These are phyloP conservation scores for Diaporthe longicolla DNA, from an alignment of 2,329 filamentous ascomycete species.

Conservation along the genomic window DNA sequence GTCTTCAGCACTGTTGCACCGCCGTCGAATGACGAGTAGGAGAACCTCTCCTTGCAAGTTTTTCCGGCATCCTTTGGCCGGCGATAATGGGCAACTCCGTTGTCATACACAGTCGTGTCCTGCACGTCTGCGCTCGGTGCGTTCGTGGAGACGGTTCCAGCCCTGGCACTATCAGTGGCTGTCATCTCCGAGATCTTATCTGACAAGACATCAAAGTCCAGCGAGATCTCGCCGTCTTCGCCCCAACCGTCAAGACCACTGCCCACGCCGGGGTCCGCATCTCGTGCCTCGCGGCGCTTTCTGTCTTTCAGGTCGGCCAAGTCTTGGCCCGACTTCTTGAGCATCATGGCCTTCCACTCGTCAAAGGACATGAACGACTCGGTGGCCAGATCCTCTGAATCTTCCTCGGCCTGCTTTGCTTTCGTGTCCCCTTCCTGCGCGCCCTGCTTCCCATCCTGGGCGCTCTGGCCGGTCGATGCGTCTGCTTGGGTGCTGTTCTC, in stretches of 20 bases:
- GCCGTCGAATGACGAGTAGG: conserved; percentile 97
- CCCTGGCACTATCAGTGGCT: conserved; percentile 48
- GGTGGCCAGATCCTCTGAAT: conserved; percentile 75
- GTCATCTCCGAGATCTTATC: conserved; percentile 61
- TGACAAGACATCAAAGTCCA: conserved; percentile 67
- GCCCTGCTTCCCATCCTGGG: conserved; percentile 18
- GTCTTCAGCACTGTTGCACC: conserved; percentile 94
- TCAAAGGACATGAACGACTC: conserved; percentile 93
- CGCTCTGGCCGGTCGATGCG: background rate
- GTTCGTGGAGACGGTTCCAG: conserved; percentile 41
- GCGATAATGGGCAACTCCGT: conserved; percentile 67
- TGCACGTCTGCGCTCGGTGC: conserved; percentile 49
- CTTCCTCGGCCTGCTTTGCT: conserved; percentile 63
- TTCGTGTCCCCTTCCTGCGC: conserved; percentile 44
- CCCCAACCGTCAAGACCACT: conserved; percentile 84
- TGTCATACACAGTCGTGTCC: conserved; percentile 62
- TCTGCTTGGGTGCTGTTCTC: conserved; percentile 37
- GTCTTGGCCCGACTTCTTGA: conserved; percentile 85
- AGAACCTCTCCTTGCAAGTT: conserved; percentile 97
- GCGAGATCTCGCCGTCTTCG: conserved; percentile 86
- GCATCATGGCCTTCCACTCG: conserved; percentile 96
- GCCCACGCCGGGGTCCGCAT: conserved; percentile 66
- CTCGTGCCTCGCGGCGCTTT: conserved; percentile 65
- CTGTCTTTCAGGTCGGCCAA: conserved; percentile 76
- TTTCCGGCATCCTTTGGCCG: conserved; percentile 94